phyloP scores from a whole-genome alignment of 2,329 filamentous ascomycete species.

The Botrytis medusae region DNA sequence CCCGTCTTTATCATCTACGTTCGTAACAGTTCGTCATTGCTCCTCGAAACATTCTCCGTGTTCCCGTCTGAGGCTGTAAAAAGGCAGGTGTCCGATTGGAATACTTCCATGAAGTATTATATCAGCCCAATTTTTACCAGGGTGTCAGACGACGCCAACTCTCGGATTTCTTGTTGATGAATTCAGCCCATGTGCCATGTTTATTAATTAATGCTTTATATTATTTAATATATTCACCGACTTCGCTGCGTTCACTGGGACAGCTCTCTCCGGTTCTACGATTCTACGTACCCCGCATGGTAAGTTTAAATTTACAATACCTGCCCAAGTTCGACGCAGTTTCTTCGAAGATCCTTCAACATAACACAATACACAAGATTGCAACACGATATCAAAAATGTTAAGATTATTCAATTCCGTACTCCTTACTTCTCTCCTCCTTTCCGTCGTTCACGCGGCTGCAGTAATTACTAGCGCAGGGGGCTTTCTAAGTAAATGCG shows the following conservation, averaged over 20 bases:
- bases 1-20: background rate
- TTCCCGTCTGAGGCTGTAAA: slow-evolving; percentile 12
- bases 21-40: slow-evolving; percentile 1
- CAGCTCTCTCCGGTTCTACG: background rate
- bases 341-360: background rate
- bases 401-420: background rate
- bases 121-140: slow-evolving; percentile 9
- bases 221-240: background rate
- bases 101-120: background rate
- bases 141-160: slow-evolving; percentile 17
- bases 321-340: slow-evolving; percentile 1
- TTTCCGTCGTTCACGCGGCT: background rate
- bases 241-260: background rate
- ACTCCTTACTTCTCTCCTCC: background rate
- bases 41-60: background rate
- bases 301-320: background rate
- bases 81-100: background rate
- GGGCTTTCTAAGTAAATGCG: slow-evolving; percentile 10
- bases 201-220: slow-evolving; percentile 1
- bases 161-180: background rate
- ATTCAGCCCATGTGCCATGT: slow-evolving; percentile 5
- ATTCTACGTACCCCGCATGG: background rate
- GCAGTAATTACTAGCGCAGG: background rate
- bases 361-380: background rate
- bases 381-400: slow-evolving; percentile 8